Evolutionary conservation across 352 stramenopile genomes (phyloP), one percentile per base, ranked within the genome.

Genomic region (Thalassiosira livingstoniorum): DNA sequence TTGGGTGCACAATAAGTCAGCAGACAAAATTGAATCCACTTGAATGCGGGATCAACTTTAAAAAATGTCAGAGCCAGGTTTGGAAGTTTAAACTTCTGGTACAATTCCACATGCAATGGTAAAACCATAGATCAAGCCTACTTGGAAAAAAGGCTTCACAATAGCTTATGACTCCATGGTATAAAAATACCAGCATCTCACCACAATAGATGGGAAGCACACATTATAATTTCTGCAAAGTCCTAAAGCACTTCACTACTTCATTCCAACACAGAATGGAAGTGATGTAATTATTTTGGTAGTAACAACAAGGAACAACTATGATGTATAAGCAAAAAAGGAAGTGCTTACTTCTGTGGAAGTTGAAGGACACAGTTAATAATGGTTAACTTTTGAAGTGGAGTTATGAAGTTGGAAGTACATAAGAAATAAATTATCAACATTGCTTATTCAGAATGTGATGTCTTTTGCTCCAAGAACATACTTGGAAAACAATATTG

Each of bases 401-500:
- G 18, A 18, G 10, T 18, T 10, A 18, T 51, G 10, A 51, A 51
- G 42, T 10, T 18, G 42, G 18, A 18, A 18, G 27, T 4, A 87
- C 54, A 70, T 88, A 15, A 15, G 34, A 15, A 47, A 54, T n/a
- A 10, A 51, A 18, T 18, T 18, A 10, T 18, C 10, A 51, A 10
- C 18, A 18, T 51, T 18, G 10, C 10, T 10, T 51, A 51, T 18
- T 18, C 18, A 18, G 10, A 18, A 18, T 18, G 10, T 18, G 42
- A 51, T 51, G 42, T 18, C 10, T 10, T 51, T 18, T 18, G 10
- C 10, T 18, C 10, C 10, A 73, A 72, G 29, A 66, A 84, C 10
- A 35, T 82, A 18, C 84, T 89, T 29, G 82, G 70, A 47, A 74
- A 78, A 55, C 32, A 35, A 0, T 60, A 5, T 82, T 4, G 71